These are phyloP conservation scores for Claviceps humidiphila DNA, from an alignment of 2,329 filamentous ascomycete species.

Conservation along the genomic window DNA sequence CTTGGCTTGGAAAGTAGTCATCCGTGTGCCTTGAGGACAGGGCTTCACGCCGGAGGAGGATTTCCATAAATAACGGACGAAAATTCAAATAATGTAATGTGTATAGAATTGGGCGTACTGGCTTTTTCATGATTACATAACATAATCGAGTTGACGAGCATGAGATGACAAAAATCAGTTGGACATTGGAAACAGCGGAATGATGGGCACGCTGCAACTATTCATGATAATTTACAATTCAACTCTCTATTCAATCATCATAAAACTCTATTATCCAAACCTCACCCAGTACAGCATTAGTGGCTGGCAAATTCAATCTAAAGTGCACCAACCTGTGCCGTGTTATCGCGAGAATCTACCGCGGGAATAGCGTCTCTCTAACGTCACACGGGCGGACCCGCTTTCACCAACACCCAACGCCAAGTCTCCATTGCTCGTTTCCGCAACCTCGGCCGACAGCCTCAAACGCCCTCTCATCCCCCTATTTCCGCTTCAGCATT, in stretches of 20 bases:
- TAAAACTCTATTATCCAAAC: no score
- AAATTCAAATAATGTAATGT: neutral
- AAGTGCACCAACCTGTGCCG: no score
- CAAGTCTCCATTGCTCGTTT: neutral
- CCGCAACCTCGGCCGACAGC: neutral
- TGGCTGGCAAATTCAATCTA: no score
- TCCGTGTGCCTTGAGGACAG: slow-evolving; percentile 33
- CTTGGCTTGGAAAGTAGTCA: slow-evolving; percentile 55
- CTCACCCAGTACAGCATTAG: no score
- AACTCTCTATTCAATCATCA: no score
- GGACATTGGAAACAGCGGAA: neutral
- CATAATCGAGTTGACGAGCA: neutral
- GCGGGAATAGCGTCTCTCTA: neutral
- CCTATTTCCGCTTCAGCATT: neutral
- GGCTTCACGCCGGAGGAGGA: neutral
- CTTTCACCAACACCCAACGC: neutral
- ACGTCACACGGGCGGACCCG: neutral
- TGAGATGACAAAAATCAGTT: neutral
- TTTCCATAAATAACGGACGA: no score
- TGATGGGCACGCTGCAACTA: neutral
- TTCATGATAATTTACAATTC: no score
- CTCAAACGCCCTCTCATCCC: neutral
- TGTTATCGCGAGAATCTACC: neutral
- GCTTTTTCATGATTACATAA: neutral
- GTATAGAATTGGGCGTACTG: neutral